These are phyloP conservation scores for Metschnikowia matae DNA, from an alignment of 805 yeast genomes.

Conservation along the genomic window DNA sequence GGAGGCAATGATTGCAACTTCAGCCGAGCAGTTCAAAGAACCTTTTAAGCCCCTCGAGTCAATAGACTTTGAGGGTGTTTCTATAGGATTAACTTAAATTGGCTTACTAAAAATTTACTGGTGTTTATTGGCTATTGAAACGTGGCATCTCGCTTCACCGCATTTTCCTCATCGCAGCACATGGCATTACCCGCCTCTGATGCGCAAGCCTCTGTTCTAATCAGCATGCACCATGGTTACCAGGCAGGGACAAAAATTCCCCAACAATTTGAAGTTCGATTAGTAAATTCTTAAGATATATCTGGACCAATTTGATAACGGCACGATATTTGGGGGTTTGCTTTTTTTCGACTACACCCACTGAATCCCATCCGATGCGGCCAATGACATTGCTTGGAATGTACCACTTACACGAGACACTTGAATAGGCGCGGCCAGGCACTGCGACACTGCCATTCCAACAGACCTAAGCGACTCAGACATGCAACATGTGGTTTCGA, in stretches of 20 bases:
- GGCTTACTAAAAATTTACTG: neutral
- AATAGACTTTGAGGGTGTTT: neutral
- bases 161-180: conserved; percentile 1
- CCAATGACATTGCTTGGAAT: neutral
- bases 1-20: neutral
- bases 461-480: neutral
- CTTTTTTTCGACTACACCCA: neutral
- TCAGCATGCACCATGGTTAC: neutral
- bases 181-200: conserved; percentile 3
- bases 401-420: neutral
- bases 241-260: neutral
- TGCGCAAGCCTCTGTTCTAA: neutral
- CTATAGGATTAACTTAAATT: neutral
- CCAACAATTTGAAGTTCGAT: no score
- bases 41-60: neutral
- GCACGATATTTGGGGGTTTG: no score
- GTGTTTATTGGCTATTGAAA: neutral
- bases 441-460: neutral
- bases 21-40: no score
- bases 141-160: neutral
- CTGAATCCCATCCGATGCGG: neutral
- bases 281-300: no score
- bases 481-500: neutral
- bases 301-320: no score
- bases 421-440: neutral